Evolutionary conservation across 2,329 filamentous ascomycete species (phyloP).

Genomic region (Neurospora sp.): DNA sequence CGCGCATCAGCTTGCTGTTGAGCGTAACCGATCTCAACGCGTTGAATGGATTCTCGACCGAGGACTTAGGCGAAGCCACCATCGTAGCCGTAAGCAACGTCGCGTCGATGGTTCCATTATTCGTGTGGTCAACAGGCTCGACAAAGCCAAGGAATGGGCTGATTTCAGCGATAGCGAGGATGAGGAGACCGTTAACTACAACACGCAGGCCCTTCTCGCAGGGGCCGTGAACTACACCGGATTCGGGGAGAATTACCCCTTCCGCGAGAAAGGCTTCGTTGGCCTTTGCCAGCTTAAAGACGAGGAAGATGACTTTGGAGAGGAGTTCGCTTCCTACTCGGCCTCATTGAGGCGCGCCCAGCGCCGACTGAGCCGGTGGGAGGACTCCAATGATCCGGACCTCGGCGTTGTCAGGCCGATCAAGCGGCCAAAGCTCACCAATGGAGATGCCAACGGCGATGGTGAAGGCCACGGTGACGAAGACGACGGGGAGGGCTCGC

Average conservation of each 20-base stretch:
- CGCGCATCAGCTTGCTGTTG: conserved; percentile 72
- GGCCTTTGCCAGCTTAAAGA: conserved; percentile 52
- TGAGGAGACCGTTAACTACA: conserved; percentile 34
- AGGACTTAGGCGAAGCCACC: conserved; percentile 59
- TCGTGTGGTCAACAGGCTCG: conserved; percentile 54
- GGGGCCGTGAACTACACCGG: conserved; percentile 6
- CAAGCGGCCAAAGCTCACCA: conserved; percentile 28
- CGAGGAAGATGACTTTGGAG: conserved; percentile 67
- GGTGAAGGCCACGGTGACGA: conserved; percentile 22
- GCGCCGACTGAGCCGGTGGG: conserved; percentile 63
- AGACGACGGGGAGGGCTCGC: conserved; percentile 21
- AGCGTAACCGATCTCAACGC: conserved; percentile 66
- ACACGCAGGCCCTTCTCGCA: conserved; percentile 17
- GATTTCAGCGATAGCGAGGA: conserved; percentile 55
- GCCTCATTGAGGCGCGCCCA: conserved; percentile 54
- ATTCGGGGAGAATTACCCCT: conserved; percentile 24
- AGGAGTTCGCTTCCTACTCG: conserved; percentile 59
- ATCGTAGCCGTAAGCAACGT: conserved; percentile 50
- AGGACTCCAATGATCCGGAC: conserved; percentile 32
- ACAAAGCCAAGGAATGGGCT: conserved; percentile 37
- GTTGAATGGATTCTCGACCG: conserved; percentile 76
- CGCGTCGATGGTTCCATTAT: conserved; percentile 57
- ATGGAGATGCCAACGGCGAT: conserved; percentile 17
- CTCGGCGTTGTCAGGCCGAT: conserved; percentile 37
- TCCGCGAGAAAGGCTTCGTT: conserved; percentile 49